These are phyloP conservation scores for Leucosporidium creatinivorum DNA, from an alignment of 768 basidiomycete species.

Conservation along the genomic window DNA sequence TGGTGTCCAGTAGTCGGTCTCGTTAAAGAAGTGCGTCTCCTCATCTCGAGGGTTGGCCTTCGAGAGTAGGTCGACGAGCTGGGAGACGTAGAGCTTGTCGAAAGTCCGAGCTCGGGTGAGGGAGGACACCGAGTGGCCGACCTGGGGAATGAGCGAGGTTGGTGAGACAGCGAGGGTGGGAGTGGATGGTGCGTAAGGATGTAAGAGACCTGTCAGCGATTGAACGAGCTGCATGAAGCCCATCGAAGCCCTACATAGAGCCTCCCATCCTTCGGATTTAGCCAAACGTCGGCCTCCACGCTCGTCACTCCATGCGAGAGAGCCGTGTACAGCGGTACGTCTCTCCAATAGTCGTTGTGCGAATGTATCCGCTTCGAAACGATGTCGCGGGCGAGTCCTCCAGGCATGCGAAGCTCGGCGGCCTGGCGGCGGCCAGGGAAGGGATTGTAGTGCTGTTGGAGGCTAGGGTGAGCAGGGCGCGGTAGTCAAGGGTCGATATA, in stretches of 20 bases:
- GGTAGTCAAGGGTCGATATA: too few species aligned
- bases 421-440: background rate
- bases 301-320: constrained; percentile 22
- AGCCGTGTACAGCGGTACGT: constrained; percentile 25
- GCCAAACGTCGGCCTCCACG: constrained; percentile 32
- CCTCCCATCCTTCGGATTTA: constrained; percentile 17
- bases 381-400: constrained; percentile 24
- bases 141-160: background rate
- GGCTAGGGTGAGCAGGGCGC: too few species aligned
- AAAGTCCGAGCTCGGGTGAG: constrained; percentile 26
- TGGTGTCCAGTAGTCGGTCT: constrained; percentile 12
- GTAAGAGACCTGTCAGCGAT: too few species aligned
- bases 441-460: too few species aligned
- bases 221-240: too few species aligned
- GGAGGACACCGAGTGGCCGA: constrained; percentile 22
- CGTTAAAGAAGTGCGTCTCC: constrained; percentile 10
- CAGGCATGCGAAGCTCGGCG: constrained; percentile 16
- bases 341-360: constrained; percentile 34
- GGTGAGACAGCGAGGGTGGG: too few species aligned
- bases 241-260: constrained; percentile 19
- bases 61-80: constrained; percentile 21
- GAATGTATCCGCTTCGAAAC: constrained; percentile 25
- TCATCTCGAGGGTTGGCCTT: constrained; percentile 14
- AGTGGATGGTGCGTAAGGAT: too few species aligned
- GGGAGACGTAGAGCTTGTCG: constrained; percentile 16